phyloP scores from a whole-genome alignment of 1,284 basidiomycete species.

The Rhodotorula sp. region DNA sequence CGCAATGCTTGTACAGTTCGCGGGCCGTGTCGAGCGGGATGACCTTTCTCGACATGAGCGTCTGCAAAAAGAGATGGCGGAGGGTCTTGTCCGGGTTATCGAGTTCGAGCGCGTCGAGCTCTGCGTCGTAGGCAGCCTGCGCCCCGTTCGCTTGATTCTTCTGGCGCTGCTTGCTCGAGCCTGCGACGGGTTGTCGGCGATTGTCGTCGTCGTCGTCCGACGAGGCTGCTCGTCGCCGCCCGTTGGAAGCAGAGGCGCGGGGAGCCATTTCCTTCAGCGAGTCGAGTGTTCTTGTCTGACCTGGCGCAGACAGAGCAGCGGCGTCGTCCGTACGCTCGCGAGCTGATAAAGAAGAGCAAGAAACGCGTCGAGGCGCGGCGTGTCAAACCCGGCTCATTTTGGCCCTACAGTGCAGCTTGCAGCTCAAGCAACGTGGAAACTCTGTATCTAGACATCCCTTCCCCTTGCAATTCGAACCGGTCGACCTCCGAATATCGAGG shows the following conservation, averaged over 20 bases:
- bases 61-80: constrained; percentile 70
- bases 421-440: no score
- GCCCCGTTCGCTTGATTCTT: background rate
- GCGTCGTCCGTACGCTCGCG: no score
- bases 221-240: background rate
- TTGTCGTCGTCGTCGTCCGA: background rate
- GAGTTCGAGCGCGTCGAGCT: constrained; percentile 18
- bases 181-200: background rate
- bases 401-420: no score
- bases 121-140: background rate
- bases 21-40: constrained; percentile 63
- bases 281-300: no score
- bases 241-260: background rate
- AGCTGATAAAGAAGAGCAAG: no score
- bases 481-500: no score
- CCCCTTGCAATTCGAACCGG: background rate
- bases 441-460: no score
- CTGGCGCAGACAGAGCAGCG: no score
- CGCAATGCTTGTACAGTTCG: constrained; percentile 57
- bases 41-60: constrained; percentile 65
- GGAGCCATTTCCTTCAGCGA: background rate
- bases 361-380: no score
- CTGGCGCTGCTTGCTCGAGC: background rate
- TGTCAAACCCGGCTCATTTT: no score
- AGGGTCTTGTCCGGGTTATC: constrained; percentile 45